phyloP scores from a whole-genome alignment of 129 eudicot species.

The Tagetes patula region DNA sequence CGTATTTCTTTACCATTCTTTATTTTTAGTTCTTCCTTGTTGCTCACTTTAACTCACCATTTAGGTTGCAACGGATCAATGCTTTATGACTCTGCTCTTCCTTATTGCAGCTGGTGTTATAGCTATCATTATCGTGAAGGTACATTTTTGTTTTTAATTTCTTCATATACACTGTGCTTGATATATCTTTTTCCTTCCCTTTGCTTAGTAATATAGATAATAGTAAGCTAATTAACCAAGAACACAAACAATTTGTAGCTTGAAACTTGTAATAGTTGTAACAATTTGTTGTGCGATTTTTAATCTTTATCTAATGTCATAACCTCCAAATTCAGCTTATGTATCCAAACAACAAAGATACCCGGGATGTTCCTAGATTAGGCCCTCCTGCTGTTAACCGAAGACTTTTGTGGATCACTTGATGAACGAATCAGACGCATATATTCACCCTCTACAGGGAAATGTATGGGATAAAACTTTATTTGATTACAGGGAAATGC shows the following conservation, averaged over 20 bases:
- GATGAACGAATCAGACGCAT: neutral
- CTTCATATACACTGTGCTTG: neutral
- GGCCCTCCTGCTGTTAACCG: conserved; percentile 66
- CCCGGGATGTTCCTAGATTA: conserved; percentile 76
- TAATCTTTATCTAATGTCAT: conserved; percentile 4
- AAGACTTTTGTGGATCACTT: neutral
- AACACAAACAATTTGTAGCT: neutral
- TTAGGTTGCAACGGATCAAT: conserved; percentile 90
- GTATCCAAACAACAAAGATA: conserved; percentile 71
- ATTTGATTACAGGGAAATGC: neutral
- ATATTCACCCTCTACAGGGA: neutral
- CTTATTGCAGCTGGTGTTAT: conserved; percentile 81
- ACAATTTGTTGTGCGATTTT: neutral
- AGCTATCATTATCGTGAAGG: conserved; percentile 87
- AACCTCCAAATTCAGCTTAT: conserved; percentile 52
- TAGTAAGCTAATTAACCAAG: neutral
- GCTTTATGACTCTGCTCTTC: conserved; percentile 87
- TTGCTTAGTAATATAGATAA: neutral
- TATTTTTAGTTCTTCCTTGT: conserved; percentile 20
- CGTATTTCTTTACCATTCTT: conserved; percentile 20
- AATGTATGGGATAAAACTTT: neutral
- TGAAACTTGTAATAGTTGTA: neutral
- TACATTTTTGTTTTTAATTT: conserved; percentile 1
- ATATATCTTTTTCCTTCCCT: neutral
- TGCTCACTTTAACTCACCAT: conserved; percentile 34